Conservation (phyloP, 1,284 basidiomycete species). For the Trichosporon sp. region DNA sequence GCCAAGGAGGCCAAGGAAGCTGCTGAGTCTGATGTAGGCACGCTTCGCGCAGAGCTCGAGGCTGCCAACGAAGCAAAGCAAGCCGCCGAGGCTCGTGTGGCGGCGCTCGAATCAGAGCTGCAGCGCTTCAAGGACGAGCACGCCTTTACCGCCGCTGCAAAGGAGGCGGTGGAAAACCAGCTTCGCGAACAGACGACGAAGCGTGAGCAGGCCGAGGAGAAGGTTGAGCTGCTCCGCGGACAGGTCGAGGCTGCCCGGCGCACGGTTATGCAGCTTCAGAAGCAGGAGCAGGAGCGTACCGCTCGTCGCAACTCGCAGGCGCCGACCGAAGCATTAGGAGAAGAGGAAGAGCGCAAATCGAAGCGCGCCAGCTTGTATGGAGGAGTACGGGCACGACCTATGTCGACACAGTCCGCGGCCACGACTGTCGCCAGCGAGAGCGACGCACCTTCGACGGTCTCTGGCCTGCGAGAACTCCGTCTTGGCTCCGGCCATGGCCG, state of each 20-base stretch:
- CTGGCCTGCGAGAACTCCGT: constrained; percentile 39
- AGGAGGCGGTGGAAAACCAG: constrained; percentile 55
- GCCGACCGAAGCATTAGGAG: not conserved
- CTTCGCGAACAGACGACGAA: constrained; percentile 58
- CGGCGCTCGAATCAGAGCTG: constrained; percentile 33
- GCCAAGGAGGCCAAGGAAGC: not conserved
- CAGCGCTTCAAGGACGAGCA: constrained; percentile 38
- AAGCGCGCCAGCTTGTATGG: constrained; percentile 18
- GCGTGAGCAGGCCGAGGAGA: constrained; percentile 64
- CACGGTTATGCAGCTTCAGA: constrained; percentile 81
- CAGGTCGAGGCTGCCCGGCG: constrained; percentile 89
- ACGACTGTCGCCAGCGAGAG: not conserved
- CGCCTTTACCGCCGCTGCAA: constrained; percentile 37
- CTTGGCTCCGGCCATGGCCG: constrained; percentile 17
- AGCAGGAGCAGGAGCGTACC: constrained; percentile 54
- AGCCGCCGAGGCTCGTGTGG: constrained; percentile 8
- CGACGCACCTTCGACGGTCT: constrained; percentile 10
- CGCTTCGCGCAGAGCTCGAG: constrained; percentile 4
- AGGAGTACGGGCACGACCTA: constrained; percentile 1
- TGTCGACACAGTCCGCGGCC: not conserved
- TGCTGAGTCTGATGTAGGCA: not conserved
- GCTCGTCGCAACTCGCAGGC: constrained; percentile 7
- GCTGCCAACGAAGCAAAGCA: not conserved
- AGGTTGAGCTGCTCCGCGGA: constrained; percentile 67
- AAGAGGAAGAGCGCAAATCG: constrained; percentile 1